Evolutionary conservation across 352 stramenopile species (phyloP).

Genomic region (Globisporangium alternatum): DNA sequence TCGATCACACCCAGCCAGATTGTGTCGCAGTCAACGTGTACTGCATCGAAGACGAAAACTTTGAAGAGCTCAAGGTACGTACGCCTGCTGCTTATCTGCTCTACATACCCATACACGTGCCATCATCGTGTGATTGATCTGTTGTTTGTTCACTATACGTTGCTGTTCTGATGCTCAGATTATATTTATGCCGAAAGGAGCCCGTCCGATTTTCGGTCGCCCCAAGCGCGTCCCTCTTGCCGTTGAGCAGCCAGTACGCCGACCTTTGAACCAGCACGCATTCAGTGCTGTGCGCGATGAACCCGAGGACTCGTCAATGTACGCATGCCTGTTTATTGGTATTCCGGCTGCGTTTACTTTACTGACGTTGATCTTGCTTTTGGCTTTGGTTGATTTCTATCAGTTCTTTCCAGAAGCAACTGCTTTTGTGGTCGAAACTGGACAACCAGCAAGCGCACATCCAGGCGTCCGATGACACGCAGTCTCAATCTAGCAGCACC

Average conservation of each 20-base stretch:
- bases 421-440: constrained; percentile 74
- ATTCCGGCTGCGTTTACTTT: neutral
- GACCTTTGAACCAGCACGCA: constrained; percentile 35
- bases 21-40: constrained; percentile 78
- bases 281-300: constrained; percentile 44
- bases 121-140: neutral
- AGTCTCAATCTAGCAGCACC: constrained; percentile 56
- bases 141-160: neutral
- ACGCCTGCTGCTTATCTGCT: neutral
- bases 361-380: neutral
- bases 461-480: constrained; percentile 46
- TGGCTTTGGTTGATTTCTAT: neutral
- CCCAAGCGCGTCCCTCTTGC: constrained; percentile 37
- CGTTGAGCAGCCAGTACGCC: constrained; percentile 37
- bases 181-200: constrained; percentile 76
- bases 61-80: constrained; percentile 74
- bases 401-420: constrained; percentile 71
- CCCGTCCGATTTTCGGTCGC: constrained; percentile 62
- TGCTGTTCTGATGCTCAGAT: constrained; percentile 32
- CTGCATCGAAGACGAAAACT: constrained; percentile 78
- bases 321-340: constrained; percentile 14
- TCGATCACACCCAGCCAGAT: constrained; percentile 68
- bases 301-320: constrained; percentile 54
- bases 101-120: neutral
- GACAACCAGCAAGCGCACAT: constrained; percentile 53